Conservation (phyloP, 2,329 filamentous ascomycete genomes). For the Penicillium sp. region DNA sequence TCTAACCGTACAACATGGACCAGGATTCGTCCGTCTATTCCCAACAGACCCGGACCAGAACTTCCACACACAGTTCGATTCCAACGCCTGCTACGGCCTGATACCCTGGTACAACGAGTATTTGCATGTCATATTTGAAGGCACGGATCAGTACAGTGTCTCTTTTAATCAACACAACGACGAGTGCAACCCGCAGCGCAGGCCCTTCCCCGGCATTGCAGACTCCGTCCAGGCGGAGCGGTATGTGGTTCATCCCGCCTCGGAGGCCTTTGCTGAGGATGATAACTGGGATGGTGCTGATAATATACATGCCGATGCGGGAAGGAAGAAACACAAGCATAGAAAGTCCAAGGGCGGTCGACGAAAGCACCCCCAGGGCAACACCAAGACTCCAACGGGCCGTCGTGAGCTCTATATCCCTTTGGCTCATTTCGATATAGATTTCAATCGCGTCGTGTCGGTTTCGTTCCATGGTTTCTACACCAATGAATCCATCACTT, state of each 20-base stretch:
- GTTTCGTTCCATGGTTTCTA: constrained; percentile 60
- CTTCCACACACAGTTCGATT: constrained; percentile 52
- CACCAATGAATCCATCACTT: constrained; percentile 41
- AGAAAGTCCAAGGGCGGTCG: not conserved
- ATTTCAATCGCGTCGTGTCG: constrained; percentile 49
- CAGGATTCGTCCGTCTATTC: constrained; percentile 47
- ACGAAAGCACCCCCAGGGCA: not conserved
- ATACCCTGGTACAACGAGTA: constrained; percentile 49
- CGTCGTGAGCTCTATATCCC: constrained; percentile 55
- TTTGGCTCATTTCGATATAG: constrained; percentile 56
- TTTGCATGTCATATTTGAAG: constrained; percentile 56
- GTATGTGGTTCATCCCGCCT: constrained; percentile 36
- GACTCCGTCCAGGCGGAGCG: constrained; percentile 58
- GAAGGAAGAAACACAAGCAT: not conserved
- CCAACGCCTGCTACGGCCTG: constrained; percentile 49
- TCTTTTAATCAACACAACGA: constrained; percentile 60
- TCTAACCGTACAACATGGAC: constrained; percentile 46
- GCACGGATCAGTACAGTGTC: constrained; percentile 55
- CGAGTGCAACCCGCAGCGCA: constrained; percentile 47
- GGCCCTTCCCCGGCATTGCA: constrained; percentile 59
- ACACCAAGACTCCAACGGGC: not conserved
- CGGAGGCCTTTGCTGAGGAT: not conserved
- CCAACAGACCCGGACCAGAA: constrained; percentile 54
- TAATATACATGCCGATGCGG: not conserved
- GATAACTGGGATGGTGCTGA: not conserved